These are phyloP conservation scores for Tolypocladium tropicale DNA, from an alignment of 2,329 filamentous ascomycete genomes.

Conservation along the genomic window DNA sequence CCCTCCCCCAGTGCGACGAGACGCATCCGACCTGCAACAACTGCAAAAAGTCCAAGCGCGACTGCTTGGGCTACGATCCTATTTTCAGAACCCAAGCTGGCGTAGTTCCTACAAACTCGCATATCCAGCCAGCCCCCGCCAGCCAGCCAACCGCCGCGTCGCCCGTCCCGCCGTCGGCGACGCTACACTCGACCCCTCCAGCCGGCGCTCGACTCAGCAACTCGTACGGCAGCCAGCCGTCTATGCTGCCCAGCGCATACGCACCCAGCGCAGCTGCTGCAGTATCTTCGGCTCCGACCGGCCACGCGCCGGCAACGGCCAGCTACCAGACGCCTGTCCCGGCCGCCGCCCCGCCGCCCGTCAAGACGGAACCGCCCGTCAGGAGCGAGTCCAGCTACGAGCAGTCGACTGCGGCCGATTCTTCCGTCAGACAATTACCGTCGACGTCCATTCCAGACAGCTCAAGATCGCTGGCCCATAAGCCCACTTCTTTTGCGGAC, in stretches of 20 bases:
- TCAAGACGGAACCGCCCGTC: constrained; percentile 8
- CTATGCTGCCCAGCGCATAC: constrained; percentile 34
- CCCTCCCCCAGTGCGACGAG: constrained; percentile 76
- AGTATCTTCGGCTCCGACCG: constrained; percentile 16
- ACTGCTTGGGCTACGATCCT: constrained; percentile 78
- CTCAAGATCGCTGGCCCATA: constrained; percentile 16
- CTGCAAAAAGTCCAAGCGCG: constrained; percentile 80
- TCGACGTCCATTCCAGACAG: constrained; percentile 12
- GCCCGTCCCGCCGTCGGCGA: constrained; percentile 12
- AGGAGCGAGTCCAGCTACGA: constrained; percentile 37
- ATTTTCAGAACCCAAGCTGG: constrained; percentile 69
- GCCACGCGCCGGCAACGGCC: constrained; percentile 12
- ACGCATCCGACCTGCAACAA: constrained; percentile 85
- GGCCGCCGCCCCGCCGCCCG: constrained; percentile 16
- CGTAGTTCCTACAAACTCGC: constrained; percentile 59
- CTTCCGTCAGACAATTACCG: constrained; percentile 40
- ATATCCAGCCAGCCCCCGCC: constrained; percentile 25
- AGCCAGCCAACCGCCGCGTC: constrained; percentile 23
- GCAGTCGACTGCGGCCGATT: constrained; percentile 50
- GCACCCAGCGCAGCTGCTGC: constrained; percentile 16
- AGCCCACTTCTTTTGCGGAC: constrained; percentile 13
- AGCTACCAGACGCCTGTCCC: constrained; percentile 23
- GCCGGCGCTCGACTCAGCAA: constrained; percentile 20
- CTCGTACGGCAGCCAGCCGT: constrained; percentile 35
- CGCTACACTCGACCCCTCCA: constrained; percentile 10